Conservation (phyloP, 257 asterid species). For the Handroanthus guayacan region DNA sequence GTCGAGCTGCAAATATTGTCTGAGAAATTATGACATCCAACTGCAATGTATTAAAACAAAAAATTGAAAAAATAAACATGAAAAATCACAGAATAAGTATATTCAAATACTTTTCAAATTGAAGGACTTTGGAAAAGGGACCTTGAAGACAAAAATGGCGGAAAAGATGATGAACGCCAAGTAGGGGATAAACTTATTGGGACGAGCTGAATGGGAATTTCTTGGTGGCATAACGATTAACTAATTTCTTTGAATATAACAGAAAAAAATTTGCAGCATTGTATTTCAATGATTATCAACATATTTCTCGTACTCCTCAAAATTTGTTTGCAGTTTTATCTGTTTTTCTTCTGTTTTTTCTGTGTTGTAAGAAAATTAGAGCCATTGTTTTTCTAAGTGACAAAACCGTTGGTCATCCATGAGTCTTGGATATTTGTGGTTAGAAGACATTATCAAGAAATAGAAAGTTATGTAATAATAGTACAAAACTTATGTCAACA, state of each 20-base stretch:
- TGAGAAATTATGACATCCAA: conserved; percentile 74
- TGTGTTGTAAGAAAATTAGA: not conserved
- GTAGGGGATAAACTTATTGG: conserved; percentile 64
- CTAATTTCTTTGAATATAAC: conserved; percentile 21
- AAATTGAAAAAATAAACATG: not conserved
- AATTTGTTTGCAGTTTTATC: conserved; percentile 1
- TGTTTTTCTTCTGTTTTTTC: not conserved
- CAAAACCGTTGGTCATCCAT: conserved; percentile 38
- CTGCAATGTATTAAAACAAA: conserved; percentile 41
- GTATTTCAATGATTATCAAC: conserved; percentile 1
- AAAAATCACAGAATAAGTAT: not conserved
- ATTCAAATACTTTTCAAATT: too few species aligned
- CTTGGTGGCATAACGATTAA: conserved; percentile 62
- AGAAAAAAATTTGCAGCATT: conserved; percentile 28
- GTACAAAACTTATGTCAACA: not conserved
- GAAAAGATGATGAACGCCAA: conserved; percentile 68
- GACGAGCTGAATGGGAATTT: conserved; percentile 50
- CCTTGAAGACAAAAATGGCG: conserved; percentile 89
- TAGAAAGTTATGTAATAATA: not conserved
- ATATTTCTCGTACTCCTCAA: not conserved
- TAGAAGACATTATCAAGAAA: conserved; percentile 2
- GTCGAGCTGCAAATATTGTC: conserved; percentile 53
- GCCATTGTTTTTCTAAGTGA: conserved; percentile 15
- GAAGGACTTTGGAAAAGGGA: conserved; percentile 7
- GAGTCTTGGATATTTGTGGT: conserved; percentile 39